Evolutionary conservation across 2,329 filamentous ascomycete genomes (phyloP).

Genomic region (Colletotrichum chlorophyti): DNA sequence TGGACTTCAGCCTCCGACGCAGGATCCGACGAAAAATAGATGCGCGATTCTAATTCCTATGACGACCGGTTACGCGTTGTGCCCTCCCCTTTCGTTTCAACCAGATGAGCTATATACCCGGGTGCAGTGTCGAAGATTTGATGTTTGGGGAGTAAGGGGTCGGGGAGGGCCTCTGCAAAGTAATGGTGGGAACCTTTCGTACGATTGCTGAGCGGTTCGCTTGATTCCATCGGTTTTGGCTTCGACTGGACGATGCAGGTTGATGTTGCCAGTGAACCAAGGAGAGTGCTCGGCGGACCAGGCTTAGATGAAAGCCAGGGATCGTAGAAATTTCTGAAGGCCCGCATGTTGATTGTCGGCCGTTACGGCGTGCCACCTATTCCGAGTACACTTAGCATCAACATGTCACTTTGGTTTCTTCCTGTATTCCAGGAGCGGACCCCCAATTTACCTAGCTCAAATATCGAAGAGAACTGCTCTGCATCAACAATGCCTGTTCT

Average conservation of each 20-base stretch:
- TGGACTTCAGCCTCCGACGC: slow-evolving; percentile 9
- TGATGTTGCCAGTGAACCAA: not conserved
- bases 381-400: slow-evolving; percentile 17
- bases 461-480: slow-evolving; percentile 11
- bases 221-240: not conserved
- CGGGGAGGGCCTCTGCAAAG: slow-evolving; percentile 36
- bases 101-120: slow-evolving; percentile 50
- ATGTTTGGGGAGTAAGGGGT: slow-evolving; percentile 36
- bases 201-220: not conserved
- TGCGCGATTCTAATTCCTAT: slow-evolving; percentile 35
- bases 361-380: slow-evolving; percentile 11
- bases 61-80: slow-evolving; percentile 33
- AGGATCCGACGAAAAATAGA: slow-evolving; percentile 30
- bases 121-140: slow-evolving; percentile 34
- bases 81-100: slow-evolving; percentile 43
- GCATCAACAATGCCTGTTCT: not conserved
- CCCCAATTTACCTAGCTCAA: slow-evolving; percentile 27
- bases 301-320: not conserved
- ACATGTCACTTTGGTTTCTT: slow-evolving; percentile 19
- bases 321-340: not conserved
- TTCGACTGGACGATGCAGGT: too few species aligned
- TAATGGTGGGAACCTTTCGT: slow-evolving; percentile 28
- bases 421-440: slow-evolving; percentile 6
- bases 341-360: not conserved
- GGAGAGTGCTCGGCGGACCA: not conserved